Base-by-base conservation (phyloP, 176 grass and related monocot genomes). In the Metroxylon sagu region DNA sequence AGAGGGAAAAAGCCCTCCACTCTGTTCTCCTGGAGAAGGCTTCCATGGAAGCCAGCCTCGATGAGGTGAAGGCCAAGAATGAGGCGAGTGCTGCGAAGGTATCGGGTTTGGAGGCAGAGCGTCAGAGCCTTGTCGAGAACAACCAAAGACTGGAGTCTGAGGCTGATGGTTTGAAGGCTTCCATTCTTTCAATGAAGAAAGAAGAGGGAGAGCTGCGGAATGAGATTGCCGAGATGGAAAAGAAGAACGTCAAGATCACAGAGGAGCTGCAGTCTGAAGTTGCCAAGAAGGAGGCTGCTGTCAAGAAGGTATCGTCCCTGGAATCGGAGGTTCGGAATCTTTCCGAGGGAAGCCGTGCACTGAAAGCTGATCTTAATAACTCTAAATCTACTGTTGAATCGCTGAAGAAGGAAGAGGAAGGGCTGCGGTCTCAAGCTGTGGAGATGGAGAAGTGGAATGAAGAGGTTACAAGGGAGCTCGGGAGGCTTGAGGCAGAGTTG, bases 81-180 rank as follows among this genome's bases (percentile, higher is more conserved):
- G 55, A 29, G 4, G 78, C 56, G 35, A 25, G 74, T 55, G 70
- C 73, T 56, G 52, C 15, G 2, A 77, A 19, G 56, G 39, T 67
- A 10, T 14, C 19, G 4, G 51, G 14, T n/a, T 59, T 82, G 65
- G 78, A 70, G n/a, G 29, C 48, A 6, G 74, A 77, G 50, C 19
- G 56, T 2, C 16, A 18, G 0, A 43, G 29, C 16, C 29, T 66
- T 29, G 28, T 74, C 15, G 52, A 70, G 18, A 66, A 66, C 50
- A 70, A 60, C 21, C 23, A 29, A 56, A 55, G 70, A 16, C 57
- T 82, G 67, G 71, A 78, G 58, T 55, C 50, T 58, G 65, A 86
- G 29, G 18, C 66, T 3, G 3, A 12, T 57, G 53, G 19, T 0
- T 70, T 31, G 78, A 70, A 67, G 78, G 60, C 14, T 49, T 70